phyloP scores from a whole-genome alignment of 169 alveolate species.

The Plasmodium sp. region DNA sequence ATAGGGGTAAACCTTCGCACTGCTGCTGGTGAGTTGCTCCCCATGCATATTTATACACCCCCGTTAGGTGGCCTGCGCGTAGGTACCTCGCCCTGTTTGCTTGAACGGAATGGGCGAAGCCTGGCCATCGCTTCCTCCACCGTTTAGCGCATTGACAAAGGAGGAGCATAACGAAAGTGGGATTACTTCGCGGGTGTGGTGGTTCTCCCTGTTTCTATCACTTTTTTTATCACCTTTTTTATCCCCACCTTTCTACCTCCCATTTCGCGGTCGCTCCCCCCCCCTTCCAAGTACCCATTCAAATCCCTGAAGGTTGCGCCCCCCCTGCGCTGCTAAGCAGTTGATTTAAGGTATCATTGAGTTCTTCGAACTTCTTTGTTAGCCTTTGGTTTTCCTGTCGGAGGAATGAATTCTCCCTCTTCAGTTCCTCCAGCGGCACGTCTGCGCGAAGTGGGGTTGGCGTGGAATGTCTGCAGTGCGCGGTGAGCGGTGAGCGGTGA shows the following conservation, averaged over 20 bases:
- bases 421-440: conserved; percentile 36
- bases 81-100: background rate
- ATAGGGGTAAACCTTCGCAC: background rate
- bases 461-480: background rate
- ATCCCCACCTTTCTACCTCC: background rate
- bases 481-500: background rate
- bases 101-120: background rate
- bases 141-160: background rate
- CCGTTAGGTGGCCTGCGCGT: background rate
- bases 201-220: background rate
- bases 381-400: conserved; percentile 50
- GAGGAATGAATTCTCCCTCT: conserved; percentile 46
- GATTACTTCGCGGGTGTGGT: background rate
- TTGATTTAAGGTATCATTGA: conserved; percentile 56
- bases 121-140: background rate
- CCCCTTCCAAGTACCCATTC: background rate
- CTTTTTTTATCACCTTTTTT: too few species aligned
- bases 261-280: background rate
- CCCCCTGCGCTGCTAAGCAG: background rate
- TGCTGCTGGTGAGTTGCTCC: background rate
- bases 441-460: conserved; percentile 2
- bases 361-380: conserved; percentile 52
- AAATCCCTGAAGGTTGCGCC: background rate
- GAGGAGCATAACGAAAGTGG: background rate
- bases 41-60: background rate